Conservation (phyloP, 208 protist species). For the Leishmania gerbilli region DNA sequence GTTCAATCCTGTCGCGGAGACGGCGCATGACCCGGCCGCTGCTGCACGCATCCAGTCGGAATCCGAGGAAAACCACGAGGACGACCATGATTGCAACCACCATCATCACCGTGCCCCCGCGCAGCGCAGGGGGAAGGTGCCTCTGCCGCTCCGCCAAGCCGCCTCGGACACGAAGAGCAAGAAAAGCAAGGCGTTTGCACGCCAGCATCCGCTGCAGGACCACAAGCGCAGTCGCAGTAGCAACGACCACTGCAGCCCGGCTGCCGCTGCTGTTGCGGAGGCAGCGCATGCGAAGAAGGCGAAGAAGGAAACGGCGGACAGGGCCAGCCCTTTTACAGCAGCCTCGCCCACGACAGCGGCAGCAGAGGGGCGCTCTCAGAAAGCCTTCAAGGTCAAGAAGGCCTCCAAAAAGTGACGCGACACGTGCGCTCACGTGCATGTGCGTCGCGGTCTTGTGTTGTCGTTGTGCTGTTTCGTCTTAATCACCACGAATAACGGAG, state of each 20-base stretch:
- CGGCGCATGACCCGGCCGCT: not conserved
- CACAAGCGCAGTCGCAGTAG: slow-evolving; percentile 25
- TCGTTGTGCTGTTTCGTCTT: not conserved
- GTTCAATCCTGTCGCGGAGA: slow-evolving; percentile 10
- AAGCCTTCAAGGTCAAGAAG: slow-evolving; percentile 26
- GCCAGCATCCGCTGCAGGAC: not conserved
- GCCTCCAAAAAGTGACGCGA: slow-evolving; percentile 2
- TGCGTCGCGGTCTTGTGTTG: not conserved
- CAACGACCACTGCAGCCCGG: not conserved
- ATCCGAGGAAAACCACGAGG: not conserved
- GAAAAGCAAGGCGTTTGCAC: not conserved
- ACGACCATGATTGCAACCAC: not conserved
- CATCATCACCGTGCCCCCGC: not conserved
- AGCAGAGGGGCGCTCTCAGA: slow-evolving; percentile 5
- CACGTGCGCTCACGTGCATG: not conserved
- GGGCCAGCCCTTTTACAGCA: not conserved
- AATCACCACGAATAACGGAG: not conserved
- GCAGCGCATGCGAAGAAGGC: slow-evolving; percentile 1
- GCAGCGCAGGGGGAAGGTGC: not conserved
- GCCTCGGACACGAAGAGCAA: slow-evolving; percentile 5
- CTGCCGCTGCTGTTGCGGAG: not conserved
- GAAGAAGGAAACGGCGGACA: slow-evolving; percentile 15
- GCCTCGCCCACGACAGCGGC: not conserved
- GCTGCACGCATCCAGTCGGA: not conserved
- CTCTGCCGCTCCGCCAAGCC: not conserved